phyloP scores from a whole-genome alignment of 495 filamentous ascomycete genomes.

The Hyaloscypha hepaticicola region DNA sequence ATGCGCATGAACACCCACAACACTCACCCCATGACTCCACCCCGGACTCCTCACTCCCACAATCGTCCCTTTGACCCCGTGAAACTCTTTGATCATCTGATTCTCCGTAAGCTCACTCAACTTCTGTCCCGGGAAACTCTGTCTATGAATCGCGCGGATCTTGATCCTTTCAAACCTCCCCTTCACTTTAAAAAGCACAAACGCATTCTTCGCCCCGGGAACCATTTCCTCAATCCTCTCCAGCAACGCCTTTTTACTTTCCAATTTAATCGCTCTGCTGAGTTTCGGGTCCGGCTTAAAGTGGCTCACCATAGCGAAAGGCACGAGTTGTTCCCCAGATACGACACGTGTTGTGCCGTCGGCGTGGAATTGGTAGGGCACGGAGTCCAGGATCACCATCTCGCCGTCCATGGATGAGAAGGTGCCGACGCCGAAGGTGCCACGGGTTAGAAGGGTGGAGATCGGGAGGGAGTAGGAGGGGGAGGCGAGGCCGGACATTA shows the following conservation, averaged over 20 bases:
- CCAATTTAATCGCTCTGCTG: conserved; percentile 14
- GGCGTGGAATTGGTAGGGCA: conserved; percentile 46
- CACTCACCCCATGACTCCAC: conserved; percentile 48
- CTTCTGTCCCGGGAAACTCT: conserved; percentile 36
- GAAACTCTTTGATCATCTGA: conserved; percentile 41
- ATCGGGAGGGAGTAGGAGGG: conserved; percentile 36
- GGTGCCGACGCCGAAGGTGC: conserved; percentile 52
- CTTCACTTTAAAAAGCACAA: conserved; percentile 40
- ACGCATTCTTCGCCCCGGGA: conserved; percentile 40
- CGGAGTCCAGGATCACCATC: conserved; percentile 49
- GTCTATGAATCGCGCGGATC: conserved; percentile 41
- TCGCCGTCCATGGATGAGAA: conserved; percentile 49
- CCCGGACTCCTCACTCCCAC: conserved; percentile 50
- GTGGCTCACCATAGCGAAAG: conserved; percentile 45
- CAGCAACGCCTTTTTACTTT: conserved; percentile 27
- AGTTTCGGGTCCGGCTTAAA: conserved; percentile 34
- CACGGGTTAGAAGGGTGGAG: conserved; percentile 39
- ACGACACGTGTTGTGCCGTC: conserved; percentile 38
- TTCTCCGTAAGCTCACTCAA: conserved; percentile 42
- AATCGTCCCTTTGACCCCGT: conserved; percentile 40
- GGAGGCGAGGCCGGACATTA: conserved; percentile 51
- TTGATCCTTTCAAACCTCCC: conserved; percentile 38
- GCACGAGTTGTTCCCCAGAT: conserved; percentile 35
- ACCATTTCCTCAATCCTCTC: conserved; percentile 42
- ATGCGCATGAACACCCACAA: conserved; percentile 52